Base-by-base conservation (phyloP, 495 filamentous ascomycete species). In the Trichoderma virens region DNA sequence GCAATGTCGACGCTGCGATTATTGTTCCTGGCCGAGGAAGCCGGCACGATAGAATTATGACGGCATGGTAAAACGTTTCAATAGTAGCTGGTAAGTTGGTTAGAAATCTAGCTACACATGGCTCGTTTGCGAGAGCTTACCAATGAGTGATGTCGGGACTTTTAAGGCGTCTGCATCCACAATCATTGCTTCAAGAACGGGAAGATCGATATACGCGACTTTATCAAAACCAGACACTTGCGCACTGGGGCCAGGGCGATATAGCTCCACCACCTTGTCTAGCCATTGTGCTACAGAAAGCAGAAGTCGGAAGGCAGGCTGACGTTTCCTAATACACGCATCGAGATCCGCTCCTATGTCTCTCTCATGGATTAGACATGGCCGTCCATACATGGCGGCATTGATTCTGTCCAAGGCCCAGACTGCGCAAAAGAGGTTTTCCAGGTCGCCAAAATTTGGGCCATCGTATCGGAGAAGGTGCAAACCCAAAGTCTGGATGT, bases 11-110 rank as follows among this genome's bases (percentile, higher is more conserved):
- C 14, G 67, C 67, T 0, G 72, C 64, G 1, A 63, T 63, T 34
- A 65, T 65, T 65, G 73, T 73, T 3, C 68, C 65, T n/a, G 69
- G 62, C 1, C 71, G 69, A 0, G 70, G 66, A 67, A 75, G 72
- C 25, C 78, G 75, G 27, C 77, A 80, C 0, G 80, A 83, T 1
- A 90, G 76, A 47, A 91, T 88, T 27, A 82, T 84, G 6, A 90
- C 84, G 11, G 84, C 82, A 67, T 90, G 86, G 67, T 92, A 90
- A 62, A 86, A 85, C 5, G 88, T 78, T 67, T 90, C 88, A 5
- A 90, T 70, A 0, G 87, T 82, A 1, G 81, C 86, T 88, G 59
- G 30, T 0, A 13, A 18, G 60, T 11, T 56, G 0, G 47, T 68
- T 27, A 32, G 38, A 54, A 28, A 34, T 65, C 25, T 41, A 7